A percentile compares a stretch with the other conserved stretches of the same genome.
Conservation (phyloP, 257 asterid genomes). For the Jacaranda mimosifolia region DNA sequence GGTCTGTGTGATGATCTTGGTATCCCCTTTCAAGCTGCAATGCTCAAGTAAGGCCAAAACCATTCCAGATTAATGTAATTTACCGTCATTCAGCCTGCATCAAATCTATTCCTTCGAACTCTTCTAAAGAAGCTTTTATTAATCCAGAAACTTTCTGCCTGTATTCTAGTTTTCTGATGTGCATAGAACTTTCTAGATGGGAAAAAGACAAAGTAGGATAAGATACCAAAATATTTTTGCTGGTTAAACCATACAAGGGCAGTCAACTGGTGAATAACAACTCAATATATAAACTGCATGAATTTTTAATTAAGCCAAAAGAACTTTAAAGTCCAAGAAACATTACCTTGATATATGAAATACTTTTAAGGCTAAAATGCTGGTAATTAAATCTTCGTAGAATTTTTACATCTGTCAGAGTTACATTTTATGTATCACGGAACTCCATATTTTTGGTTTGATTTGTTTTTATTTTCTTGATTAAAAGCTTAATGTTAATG, state of each 20-base stretch:
- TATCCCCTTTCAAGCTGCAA: conserved; percentile 79
- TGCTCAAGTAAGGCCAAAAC: conserved; percentile 78
- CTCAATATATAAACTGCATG: not conserved
- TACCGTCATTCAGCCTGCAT: not conserved
- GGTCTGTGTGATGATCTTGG: conserved; percentile 82
- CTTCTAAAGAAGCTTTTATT: conserved; percentile 4
- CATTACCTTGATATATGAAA: not conserved
- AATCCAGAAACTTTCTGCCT: conserved; percentile 1
- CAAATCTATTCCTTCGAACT: conserved; percentile 13
- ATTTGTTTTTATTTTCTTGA: not conserved
- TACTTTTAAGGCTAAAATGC: not conserved
- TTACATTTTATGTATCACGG: not conserved
- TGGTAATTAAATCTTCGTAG: not conserved
- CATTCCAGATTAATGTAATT: not conserved
- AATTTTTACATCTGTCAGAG: conserved; percentile 3
- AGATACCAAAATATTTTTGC: not conserved
- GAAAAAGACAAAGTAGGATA: not conserved
- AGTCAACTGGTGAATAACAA: too few species aligned
- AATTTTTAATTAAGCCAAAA: not conserved
- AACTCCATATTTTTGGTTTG: not conserved
- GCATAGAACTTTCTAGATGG: not conserved
- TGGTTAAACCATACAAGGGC: too few species aligned
- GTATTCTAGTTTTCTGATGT: not conserved
- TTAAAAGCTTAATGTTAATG: conserved; percentile 3
- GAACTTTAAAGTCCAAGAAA: not conserved